These are phyloP conservation scores for Zymoseptoria tritici DNA, from an alignment of 2,329 filamentous ascomycete species.

Conservation along the genomic window DNA sequence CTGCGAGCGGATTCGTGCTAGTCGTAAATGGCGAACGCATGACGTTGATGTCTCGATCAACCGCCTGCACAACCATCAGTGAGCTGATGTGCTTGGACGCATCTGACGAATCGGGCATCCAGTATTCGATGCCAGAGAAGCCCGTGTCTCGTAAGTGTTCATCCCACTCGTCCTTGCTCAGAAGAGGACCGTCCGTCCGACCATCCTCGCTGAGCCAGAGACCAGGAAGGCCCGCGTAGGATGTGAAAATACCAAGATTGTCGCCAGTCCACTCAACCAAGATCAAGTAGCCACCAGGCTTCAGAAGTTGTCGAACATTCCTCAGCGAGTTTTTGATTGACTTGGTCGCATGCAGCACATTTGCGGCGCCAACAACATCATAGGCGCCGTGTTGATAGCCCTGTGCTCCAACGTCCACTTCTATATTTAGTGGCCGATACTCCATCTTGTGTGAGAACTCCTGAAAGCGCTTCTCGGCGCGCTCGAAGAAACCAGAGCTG, in stretches of 20 bases:
- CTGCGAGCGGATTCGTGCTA: slow-evolving; percentile 9
- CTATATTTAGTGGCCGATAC: slow-evolving; percentile 29
- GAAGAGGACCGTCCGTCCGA: slow-evolving; percentile 18
- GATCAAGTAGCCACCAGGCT: slow-evolving; percentile 22
- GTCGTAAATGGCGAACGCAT: slow-evolving; percentile 13
- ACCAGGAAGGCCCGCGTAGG: slow-evolving; percentile 1
- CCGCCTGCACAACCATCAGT: slow-evolving; percentile 13
- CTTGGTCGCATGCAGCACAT: slow-evolving; percentile 22
- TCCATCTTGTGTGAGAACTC: slow-evolving; percentile 11
- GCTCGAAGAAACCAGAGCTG: slow-evolving; percentile 36
- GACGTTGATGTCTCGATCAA: slow-evolving; percentile 10
- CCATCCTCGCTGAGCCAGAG: slow-evolving; percentile 23
- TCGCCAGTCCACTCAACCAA: slow-evolving; percentile 19
- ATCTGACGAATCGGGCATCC: slow-evolving; percentile 12
- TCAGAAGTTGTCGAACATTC: slow-evolving; percentile 21
- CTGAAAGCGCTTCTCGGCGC: slow-evolving; percentile 20
- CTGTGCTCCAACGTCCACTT: slow-evolving; percentile 27
- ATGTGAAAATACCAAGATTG: slow-evolving; percentile 1
- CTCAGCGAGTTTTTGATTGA: slow-evolving; percentile 15
- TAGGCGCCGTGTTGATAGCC: slow-evolving; percentile 26
- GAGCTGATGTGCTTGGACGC: slow-evolving; percentile 9
- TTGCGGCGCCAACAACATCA: slow-evolving; percentile 24
- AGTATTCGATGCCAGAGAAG: slow-evolving; percentile 30
- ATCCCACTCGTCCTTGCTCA: slow-evolving; percentile 28
- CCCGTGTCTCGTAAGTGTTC: slow-evolving; percentile 25